Evolutionary conservation across 2,329 filamentous ascomycete species (phyloP), one percentile per base, ranked within the genome.

Genomic region (Diaporthe vaccinii): DNA sequence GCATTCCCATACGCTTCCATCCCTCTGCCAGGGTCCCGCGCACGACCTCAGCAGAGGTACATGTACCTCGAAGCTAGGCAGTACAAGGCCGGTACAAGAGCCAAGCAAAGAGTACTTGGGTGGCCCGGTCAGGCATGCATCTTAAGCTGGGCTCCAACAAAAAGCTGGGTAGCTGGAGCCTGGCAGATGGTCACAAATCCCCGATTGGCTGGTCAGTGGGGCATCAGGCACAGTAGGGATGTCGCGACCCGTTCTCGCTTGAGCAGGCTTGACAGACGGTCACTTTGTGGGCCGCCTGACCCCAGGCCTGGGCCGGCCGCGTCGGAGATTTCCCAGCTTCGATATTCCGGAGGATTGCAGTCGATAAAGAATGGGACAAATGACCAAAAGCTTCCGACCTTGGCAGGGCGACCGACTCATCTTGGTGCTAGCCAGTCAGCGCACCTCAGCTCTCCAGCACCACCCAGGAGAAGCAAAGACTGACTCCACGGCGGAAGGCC

Each of bases 231-330:
- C 65, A 53, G 62, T 55, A 74, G 49, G 58, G 71, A 72, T 70
- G 75, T 61, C 51, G 25, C 59, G 75, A 74, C 49, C 73, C 73
- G 57, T 75, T 55, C 25, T 73, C 70, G 73, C 73, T 73, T 73
- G 39, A 62, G 55, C 69, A 72, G 39, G 51, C 68, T 46, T 70
- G 20, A 69, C 49, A 75, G 46, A 44, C 58, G 72, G 57, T 71
- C 58, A 72, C 57, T 46, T 71, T 39, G 49, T 71, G 53, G 67
- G 39, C 10, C 28, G 57, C 36, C 55, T 59, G 68, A 69, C 49
- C 73, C 61, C 58, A 41, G 61, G 51, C 44, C 71, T 70, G 44
- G 31, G 55, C 61, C 72, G 61, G 73, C 55, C 62, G 69, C 49
- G 49, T 76, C 70, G 73, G 75, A 76, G 62, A 75, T 71, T 65